Conservation (phyloP, 352 stramenopile species). For the Phytopythium oedochilum region DNA sequence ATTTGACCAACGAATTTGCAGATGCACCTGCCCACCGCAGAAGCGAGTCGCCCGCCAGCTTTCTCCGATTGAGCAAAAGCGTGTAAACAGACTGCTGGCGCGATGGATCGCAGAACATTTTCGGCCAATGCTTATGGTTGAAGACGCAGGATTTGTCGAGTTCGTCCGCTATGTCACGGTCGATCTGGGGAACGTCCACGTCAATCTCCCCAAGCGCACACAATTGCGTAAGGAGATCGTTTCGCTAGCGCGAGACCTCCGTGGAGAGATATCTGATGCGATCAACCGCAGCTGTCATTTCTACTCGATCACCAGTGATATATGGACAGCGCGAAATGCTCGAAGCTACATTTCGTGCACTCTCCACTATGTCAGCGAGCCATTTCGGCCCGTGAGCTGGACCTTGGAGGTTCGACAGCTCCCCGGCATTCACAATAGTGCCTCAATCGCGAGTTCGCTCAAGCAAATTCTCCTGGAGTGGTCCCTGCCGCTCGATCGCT, state of each 20-base stretch:
- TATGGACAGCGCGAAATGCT: conserved; percentile 6
- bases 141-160: conserved; percentile 8
- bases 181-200: background rate
- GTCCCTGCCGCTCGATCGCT: background rate
- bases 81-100: conserved; percentile 1
- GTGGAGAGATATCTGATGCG: background rate
- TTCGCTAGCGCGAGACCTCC: background rate
- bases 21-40: background rate
- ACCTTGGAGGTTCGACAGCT: conserved; percentile 7
- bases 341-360: conserved; percentile 10
- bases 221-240: conserved; percentile 9
- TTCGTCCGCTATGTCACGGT: conserved; percentile 10
- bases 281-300: conserved; percentile 2
- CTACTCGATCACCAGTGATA: conserved; percentile 10
- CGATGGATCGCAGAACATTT: conserved; percentile 9
- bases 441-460: conserved; percentile 2
- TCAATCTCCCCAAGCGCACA: conserved; percentile 1
- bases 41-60: background rate
- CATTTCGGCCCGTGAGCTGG: conserved; percentile 5
- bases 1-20: background rate
- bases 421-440: background rate
- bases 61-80: background rate
- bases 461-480: conserved; percentile 3
- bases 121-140: conserved; percentile 6
- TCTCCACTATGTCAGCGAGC: conserved; percentile 5